phyloP scores from a whole-genome alignment of 768 basidiomycete genomes.

The Tephrocybe sp. region DNA sequence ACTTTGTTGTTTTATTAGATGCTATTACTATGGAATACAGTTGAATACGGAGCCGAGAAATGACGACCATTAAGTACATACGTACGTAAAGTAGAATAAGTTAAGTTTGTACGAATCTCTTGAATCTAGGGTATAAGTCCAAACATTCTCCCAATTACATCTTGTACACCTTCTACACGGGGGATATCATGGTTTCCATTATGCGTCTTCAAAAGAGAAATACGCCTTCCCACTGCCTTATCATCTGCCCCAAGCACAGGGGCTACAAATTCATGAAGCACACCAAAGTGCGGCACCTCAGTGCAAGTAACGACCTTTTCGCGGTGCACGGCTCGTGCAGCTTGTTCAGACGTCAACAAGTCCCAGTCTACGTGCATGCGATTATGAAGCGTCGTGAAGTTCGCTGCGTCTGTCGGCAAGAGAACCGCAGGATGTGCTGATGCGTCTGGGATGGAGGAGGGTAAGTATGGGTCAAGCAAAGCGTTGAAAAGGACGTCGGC shows the following conservation, averaged over 20 bases:
- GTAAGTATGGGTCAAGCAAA: slow-evolving; percentile 61
- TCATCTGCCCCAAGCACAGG: slow-evolving; percentile 19
- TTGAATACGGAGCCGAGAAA: too few relatives aligned
- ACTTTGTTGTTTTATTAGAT: too few relatives aligned
- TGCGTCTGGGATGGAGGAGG: slow-evolving; percentile 22
- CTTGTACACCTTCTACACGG: slow-evolving; percentile 67
- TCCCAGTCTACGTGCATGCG: slow-evolving; percentile 34
- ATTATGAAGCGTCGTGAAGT: slow-evolving; percentile 20
- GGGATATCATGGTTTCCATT: slow-evolving; percentile 64
- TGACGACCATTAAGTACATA: too few relatives aligned
- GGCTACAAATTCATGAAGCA: slow-evolving; percentile 42
- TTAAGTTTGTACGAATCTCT: background rate
- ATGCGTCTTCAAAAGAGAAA: slow-evolving; percentile 57
- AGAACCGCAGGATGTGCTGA: slow-evolving; percentile 21
- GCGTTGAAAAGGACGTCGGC: slow-evolving; percentile 67
- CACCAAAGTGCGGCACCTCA: slow-evolving; percentile 48
- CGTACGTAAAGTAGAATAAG: background rate
- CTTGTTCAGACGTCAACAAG: slow-evolving; percentile 35
- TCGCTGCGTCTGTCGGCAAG: slow-evolving; percentile 28
- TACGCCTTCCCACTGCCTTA: slow-evolving; percentile 31
- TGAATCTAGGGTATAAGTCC: slow-evolving; percentile 13
- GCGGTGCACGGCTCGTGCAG: slow-evolving; percentile 35
- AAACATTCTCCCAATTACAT: slow-evolving; percentile 51
- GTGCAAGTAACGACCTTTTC: slow-evolving; percentile 42
- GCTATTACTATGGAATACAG: too few relatives aligned